phyloP scores from a whole-genome alignment of 2,329 filamentous ascomycete genomes.

The Sphaceloma murrayae region DNA sequence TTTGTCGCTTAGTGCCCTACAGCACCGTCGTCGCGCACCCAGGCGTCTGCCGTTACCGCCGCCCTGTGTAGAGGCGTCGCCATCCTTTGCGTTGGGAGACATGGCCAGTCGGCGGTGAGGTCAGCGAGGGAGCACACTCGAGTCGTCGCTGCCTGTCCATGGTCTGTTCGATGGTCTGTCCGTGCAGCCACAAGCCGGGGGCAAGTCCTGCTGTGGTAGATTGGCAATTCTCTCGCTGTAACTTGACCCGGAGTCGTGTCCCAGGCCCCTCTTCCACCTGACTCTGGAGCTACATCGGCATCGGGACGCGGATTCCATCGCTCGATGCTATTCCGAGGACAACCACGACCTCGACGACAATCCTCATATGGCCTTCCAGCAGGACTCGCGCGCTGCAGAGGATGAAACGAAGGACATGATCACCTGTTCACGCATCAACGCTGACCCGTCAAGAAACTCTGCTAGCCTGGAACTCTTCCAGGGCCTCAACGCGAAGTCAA shows the following conservation, averaged over 20 bases:
- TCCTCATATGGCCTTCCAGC: background rate
- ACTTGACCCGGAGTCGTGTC: slow-evolving; percentile 7
- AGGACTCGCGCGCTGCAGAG: background rate
- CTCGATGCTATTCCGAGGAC: background rate
- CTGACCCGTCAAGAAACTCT: background rate
- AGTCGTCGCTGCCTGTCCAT: no score
- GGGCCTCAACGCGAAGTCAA: slow-evolving; percentile 5
- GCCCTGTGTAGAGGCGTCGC: no score
- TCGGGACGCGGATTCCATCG: background rate
- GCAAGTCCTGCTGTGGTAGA: no score
- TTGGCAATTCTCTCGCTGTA: no score
- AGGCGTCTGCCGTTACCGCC: slow-evolving; percentile 5
- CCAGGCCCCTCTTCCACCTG: background rate
- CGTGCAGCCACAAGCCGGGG: no score
- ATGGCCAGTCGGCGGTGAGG: no score
- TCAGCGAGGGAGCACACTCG: no score
- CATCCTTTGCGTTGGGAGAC: no score
- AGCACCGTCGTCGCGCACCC: background rate
- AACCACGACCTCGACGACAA: background rate
- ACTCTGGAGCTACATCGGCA: background rate
- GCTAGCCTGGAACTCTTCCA: slow-evolving; percentile 7
- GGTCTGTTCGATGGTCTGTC: no score
- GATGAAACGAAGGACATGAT: slow-evolving; percentile 8
- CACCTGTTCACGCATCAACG: slow-evolving; percentile 12
- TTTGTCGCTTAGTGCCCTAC: slow-evolving; percentile 13